Base-by-base conservation (phyloP, 768 basidiomycete genomes). In the Collybiopsis luxurians region DNA sequence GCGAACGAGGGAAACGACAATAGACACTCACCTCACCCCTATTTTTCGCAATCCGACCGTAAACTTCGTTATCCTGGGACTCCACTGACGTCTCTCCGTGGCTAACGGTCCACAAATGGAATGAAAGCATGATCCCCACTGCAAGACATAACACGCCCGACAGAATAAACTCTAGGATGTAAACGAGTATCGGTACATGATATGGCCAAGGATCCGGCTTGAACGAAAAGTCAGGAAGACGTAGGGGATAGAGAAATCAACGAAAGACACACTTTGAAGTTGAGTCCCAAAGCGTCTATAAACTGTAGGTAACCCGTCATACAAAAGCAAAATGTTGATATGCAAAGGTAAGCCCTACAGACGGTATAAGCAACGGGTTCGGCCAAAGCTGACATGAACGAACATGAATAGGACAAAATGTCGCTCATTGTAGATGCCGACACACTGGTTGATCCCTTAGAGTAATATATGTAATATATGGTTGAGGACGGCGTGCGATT, bases 391-490 rank as follows among this genome's bases (percentile, higher is more conserved):
- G n/a, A 19, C 47, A 17, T 39, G 31, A 6, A 72, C 87, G 55
- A 60, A 92, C 92, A 98, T 89, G 80, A 98, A 99, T 46, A 98
- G 75, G 38, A 96, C 81, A 64, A 99, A 99, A 72, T 98, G 94
- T 0, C 96, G 86, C 67, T 98, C 95, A 63, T 98, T 99, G 67
- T 96, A 79, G 6, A 98, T 70, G 11, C 96, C 96, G 43, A 99
- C 96, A 67, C 96, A 98, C 82, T 94, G 92, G 70, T 98, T 98
- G 49, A 98, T 85, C 95, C 95, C 92, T 95, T 66, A 6, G 31
- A 5, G 31, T 6, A 34, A 34, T 5, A 34, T n/a, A n/a, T n/a
- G n/a, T n/a, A n/a, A n/a, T n/a, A n/a, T n/a, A n/a, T n/a, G n/a
- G n/a, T n/a, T n/a, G n/a, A n/a, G n/a, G n/a, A n/a, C n/a, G n/a